Conservation (phyloP, 2,329 filamentous ascomycete genomes). For the Cladosporium velox region DNA sequence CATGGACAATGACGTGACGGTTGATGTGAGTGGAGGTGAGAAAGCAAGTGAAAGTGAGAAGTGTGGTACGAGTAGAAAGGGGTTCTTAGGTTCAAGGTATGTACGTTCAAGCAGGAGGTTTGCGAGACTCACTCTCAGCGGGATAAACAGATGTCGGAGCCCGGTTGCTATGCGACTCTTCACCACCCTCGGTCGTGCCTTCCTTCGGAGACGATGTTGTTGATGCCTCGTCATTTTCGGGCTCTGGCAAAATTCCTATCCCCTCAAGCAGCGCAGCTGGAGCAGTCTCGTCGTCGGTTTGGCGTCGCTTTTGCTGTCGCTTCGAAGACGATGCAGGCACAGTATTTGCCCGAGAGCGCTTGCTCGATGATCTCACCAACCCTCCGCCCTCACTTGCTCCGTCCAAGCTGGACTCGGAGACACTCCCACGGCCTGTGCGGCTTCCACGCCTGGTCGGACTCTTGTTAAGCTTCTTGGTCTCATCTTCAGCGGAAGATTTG, state of each 20-base stretch:
- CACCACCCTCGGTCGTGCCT: conserved; percentile 11
- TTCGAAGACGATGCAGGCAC: background rate
- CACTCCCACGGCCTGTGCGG: too few species aligned
- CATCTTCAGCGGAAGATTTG: background rate
- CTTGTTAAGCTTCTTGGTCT: background rate
- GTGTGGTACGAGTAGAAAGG: background rate
- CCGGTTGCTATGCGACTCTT: conserved; percentile 6
- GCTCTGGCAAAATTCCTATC: background rate
- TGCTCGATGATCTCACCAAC: background rate
- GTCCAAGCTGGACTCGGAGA: background rate
- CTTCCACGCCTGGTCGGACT: background rate
- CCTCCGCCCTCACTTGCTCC: background rate
- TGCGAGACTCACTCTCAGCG: conserved; percentile 2
- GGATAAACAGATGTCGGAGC: background rate
- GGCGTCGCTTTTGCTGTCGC: background rate
- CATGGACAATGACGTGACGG: background rate
- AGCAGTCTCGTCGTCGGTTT: background rate
- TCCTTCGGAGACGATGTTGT: background rate
- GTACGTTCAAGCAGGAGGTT: conserved; percentile 5
- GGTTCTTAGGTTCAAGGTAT: background rate
- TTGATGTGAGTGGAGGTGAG: background rate
- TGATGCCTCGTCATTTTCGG: too few species aligned
- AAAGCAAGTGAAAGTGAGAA: background rate
- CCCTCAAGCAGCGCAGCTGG: background rate
- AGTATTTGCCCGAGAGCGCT: background rate